phyloP scores from a whole-genome alignment of 2,329 filamentous ascomycete species.

The Akanthomyces uredinophilus region DNA sequence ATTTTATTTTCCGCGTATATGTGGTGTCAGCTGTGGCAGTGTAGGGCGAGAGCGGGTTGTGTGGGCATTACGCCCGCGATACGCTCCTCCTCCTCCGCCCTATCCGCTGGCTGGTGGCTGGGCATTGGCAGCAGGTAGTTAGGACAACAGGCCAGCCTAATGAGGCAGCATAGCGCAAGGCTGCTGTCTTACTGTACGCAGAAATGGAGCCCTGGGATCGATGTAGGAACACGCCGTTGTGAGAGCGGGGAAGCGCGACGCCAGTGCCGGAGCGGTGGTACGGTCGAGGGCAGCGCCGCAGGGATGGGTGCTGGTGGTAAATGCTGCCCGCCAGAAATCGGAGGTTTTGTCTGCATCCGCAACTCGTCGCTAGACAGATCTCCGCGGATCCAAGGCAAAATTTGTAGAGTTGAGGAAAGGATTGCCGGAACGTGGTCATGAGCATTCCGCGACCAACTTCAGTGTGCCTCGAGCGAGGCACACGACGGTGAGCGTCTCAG shows the following conservation, averaged over 20 bases:
- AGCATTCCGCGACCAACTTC: neutral
- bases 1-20: neutral
- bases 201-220: too few relatives aligned
- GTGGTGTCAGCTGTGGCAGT: constrained; percentile 7
- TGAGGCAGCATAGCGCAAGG: too few relatives aligned
- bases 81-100: neutral
- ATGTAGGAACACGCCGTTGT: neutral
- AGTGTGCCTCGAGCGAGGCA: neutral
- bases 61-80: neutral
- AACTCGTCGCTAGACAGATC: too few relatives aligned
- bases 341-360: too few relatives aligned
- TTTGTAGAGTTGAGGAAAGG: neutral
- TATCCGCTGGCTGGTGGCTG: neutral
- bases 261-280: neutral
- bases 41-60: neutral
- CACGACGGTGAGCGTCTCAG: neutral
- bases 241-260: neutral
- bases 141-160: too few relatives aligned
- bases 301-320: too few relatives aligned
- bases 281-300: too few relatives aligned
- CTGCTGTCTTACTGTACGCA: too few relatives aligned
- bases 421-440: too few relatives aligned
- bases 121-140: too few relatives aligned
- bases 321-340: too few relatives aligned
- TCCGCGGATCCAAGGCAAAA: neutral